Percentiles rank a stretch among this genome's conserved stretches.
Conservation (phyloP, 768 basidiomycete genomes). For the Tylopilus balloui region DNA sequence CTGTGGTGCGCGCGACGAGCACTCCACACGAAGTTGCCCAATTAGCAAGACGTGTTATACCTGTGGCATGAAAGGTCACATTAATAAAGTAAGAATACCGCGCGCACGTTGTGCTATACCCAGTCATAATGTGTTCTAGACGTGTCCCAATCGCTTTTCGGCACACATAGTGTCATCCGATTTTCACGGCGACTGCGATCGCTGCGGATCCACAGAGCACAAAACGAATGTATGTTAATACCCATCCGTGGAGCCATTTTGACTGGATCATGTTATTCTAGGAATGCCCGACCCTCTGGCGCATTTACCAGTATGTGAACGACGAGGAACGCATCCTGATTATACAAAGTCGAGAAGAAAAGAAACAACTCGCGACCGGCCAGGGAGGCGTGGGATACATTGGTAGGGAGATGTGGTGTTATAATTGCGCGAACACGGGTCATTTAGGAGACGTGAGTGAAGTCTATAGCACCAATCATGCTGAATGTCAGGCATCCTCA, state of each 20-base stretch:
- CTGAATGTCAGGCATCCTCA: conserved; percentile 23
- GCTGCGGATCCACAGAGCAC: conserved; percentile 65
- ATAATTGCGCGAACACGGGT: conserved; percentile 68
- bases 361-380: conserved; percentile 48
- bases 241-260: background rate
- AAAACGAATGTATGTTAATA: conserved; percentile 51
- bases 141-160: conserved; percentile 62
- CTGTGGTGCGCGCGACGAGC: conserved; percentile 77
- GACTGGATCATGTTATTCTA: conserved; percentile 25
- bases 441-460: conserved; percentile 76
- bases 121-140: conserved; percentile 34
- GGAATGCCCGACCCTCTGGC: conserved; percentile 85
- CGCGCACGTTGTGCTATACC: background rate
- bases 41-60: conserved; percentile 76
- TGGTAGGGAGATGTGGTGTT: conserved; percentile 72
- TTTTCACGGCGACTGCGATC: conserved; percentile 51
- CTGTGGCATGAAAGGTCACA: conserved; percentile 83
- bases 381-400: conserved; percentile 79
- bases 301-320: conserved; percentile 68
- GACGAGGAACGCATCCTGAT: conserved; percentile 47
- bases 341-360: conserved; percentile 45
- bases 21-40: conserved; percentile 71
- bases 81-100: conserved; percentile 47
- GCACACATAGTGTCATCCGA: conserved; percentile 18
- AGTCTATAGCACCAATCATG: background rate